These are phyloP conservation scores for Thalassiosira livingstoniorum DNA, from an alignment of 352 stramenopile species.

Conservation along the genomic window DNA sequence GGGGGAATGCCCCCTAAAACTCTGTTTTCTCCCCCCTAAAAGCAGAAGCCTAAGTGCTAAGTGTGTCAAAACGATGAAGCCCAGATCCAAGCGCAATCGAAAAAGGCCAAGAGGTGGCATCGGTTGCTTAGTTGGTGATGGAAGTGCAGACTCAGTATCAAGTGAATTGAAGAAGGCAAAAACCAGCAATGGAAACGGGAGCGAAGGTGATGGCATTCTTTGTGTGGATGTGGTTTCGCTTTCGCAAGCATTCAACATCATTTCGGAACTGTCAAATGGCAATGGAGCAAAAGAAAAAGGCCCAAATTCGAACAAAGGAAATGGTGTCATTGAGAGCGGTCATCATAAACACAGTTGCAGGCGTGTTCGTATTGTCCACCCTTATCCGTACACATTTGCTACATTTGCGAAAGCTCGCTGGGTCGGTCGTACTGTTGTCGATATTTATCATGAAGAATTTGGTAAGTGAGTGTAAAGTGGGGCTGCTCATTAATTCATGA, in stretches of 20 bases:
- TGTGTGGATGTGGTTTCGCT: conserved; percentile 47
- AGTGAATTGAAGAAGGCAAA: background rate
- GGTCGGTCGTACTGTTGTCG: conserved; percentile 90
- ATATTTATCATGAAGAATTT: conserved; percentile 88
- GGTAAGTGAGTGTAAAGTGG: conserved; percentile 49
- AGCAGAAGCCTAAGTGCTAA: no score
- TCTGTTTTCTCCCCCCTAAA: no score
- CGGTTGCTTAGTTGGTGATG: conserved; percentile 38
- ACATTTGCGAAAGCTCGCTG: conserved; percentile 95
- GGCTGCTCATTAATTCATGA: no score
- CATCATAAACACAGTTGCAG: conserved; percentile 24
- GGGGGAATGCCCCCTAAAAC: no score
- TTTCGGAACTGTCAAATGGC: conserved; percentile 13
- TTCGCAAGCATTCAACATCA: conserved; percentile 36
- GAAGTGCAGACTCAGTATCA: background rate
- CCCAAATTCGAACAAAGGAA: background rate
- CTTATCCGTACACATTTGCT: conserved; percentile 96
- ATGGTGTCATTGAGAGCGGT: conserved; percentile 10
- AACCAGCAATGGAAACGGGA: conserved; percentile 6
- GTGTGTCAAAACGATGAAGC: conserved; percentile 59
- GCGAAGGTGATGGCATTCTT: conserved; percentile 19
- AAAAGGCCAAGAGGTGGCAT: conserved; percentile 62
- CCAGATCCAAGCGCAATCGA: conserved; percentile 61
- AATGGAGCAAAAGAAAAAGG: background rate
- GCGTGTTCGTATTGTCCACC: conserved; percentile 74